Conservation (phyloP, 2,329 filamentous ascomycete species). For the Ceratocystis huliohia region DNA sequence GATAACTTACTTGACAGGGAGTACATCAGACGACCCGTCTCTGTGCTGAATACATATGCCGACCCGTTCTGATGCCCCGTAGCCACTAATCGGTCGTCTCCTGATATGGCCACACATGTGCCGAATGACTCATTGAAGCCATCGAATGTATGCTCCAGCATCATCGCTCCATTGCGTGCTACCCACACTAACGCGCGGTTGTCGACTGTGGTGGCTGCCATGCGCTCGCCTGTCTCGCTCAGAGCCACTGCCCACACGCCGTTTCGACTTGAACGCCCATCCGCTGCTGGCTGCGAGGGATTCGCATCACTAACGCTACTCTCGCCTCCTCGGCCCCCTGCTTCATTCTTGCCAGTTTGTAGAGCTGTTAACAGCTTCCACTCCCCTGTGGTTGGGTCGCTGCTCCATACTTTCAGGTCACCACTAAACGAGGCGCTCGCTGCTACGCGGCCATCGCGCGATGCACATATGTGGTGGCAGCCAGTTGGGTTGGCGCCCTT, state of each 20-base stretch:
- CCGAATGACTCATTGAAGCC: slow-evolving; percentile 68
- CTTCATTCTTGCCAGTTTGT: slow-evolving; percentile 31
- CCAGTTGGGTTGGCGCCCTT: slow-evolving; percentile 72
- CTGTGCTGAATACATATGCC: slow-evolving; percentile 91
- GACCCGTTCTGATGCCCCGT: slow-evolving; percentile 87
- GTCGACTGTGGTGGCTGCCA: slow-evolving; percentile 68
- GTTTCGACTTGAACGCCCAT: slow-evolving; percentile 29
- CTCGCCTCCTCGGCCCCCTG: slow-evolving; percentile 22
- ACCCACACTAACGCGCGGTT: slow-evolving; percentile 16
- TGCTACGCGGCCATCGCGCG: slow-evolving; percentile 54
- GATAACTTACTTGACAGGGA: slow-evolving; percentile 55
- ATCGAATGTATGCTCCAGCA: slow-evolving; percentile 64
- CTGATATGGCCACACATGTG: slow-evolving; percentile 67
- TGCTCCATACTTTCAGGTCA: slow-evolving; percentile 71
- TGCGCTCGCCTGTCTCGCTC: slow-evolving; percentile 67
- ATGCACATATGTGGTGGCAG: slow-evolving; percentile 74
- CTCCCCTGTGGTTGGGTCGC: slow-evolving; percentile 40
- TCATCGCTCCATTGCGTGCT: slow-evolving; percentile 58
- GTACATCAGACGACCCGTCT: slow-evolving; percentile 71
- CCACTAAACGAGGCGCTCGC: slow-evolving; percentile 84
- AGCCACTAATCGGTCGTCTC: slow-evolving; percentile 73
- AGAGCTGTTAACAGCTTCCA: slow-evolving; percentile 35
- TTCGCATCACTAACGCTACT: slow-evolving; percentile 27
- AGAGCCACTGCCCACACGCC: slow-evolving; percentile 82
- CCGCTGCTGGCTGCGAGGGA: neutral